Conservation (phyloP, 148 eudicot genomes). For the Pharnaceum exiguum region DNA sequence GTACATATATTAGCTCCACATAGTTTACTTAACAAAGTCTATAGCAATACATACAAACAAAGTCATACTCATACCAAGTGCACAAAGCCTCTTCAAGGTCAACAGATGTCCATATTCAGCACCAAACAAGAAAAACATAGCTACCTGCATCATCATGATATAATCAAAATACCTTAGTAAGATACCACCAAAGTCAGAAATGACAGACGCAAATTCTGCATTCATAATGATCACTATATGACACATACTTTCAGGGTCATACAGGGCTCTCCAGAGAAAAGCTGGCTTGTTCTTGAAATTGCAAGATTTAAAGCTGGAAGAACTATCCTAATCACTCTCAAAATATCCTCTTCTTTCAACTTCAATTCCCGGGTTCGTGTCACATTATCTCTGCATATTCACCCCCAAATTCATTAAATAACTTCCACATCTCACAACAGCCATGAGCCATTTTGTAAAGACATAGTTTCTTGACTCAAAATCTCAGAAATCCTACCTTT, state of each 20-base stretch:
- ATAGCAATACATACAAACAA: neutral
- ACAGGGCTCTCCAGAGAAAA: slow-evolving; percentile 94
- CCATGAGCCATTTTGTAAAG: neutral
- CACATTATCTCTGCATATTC: slow-evolving; percentile 28
- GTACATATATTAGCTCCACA: neutral
- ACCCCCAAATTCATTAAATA: slow-evolving; percentile 2
- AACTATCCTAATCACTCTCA: slow-evolving; percentile 51
- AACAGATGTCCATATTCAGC: slow-evolving; percentile 84
- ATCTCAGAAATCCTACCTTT: slow-evolving; percentile 35
- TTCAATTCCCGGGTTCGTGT: slow-evolving; percentile 28
- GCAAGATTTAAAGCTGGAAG: slow-evolving; percentile 70
- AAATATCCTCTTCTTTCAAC: slow-evolving; percentile 68
- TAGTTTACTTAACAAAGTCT: neutral
- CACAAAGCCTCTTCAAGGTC: slow-evolving; percentile 70
- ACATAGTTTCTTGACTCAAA: neutral
- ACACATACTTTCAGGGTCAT: slow-evolving; percentile 76
- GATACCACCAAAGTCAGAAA: neutral
- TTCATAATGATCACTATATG: neutral
- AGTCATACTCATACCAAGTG: slow-evolving; percentile 48
- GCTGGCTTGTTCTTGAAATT: slow-evolving; percentile 45
- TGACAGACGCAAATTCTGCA: neutral
- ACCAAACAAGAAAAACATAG: slow-evolving; percentile 57
- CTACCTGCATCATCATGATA: slow-evolving; percentile 45
- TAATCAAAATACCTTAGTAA: neutral
- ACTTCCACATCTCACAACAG: neutral